Base-by-base conservation (phyloP, 2,329 filamentous ascomycete genomes). In the Monilinia vaccinii-corymbosi region DNA sequence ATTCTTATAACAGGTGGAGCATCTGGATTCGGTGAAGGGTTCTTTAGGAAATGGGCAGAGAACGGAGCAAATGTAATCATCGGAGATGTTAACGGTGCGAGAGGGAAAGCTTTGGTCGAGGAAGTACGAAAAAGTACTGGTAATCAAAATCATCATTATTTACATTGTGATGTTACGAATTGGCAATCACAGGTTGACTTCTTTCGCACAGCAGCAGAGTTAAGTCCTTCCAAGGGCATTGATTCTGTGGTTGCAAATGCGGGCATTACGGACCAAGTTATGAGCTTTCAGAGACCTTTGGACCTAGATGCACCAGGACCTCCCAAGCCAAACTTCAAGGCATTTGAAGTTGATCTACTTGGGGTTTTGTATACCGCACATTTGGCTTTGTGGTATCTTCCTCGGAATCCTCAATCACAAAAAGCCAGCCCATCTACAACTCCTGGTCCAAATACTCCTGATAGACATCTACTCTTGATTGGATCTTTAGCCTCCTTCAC, bases 181-280 rank as follows among this genome's bases (percentile, higher is more conserved):
- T 89, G 84, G 83, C 74, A 82, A 47, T 81, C 80, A 7, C 85
- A 88, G 68, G 80, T 84, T 49, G 73, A 77, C 32, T 76, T 88
- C 58, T 89, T 89, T 76, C 80, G 81, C 48, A 72, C 78, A 57
- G 84, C 84, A 3, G 74, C 77, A 42, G 73, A 75, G 56, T 73
- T 81, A 58, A 84, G 81, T 62, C 77, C 78, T 0, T 76, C 79
- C 55, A 77, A 78, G 18, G 78, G 78, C 14, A 79, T 88, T 63
- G 83, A 88, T 71, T 75, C 78, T 23, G 84, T 87, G 5, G 82
- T 88, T 49, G 83, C 85, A 62, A 87, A 87, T 68, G 86, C 86
- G 0, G 86, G 86, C 50, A 80, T 88, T 64, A 75, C 77, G 46
- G 77, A 78, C 42, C 69, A 70, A 36, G 55, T 70, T 32, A 65